Evolutionary conservation across 495 filamentous ascomycete species (phyloP).

Genomic region (Penicillium pancosmium): DNA sequence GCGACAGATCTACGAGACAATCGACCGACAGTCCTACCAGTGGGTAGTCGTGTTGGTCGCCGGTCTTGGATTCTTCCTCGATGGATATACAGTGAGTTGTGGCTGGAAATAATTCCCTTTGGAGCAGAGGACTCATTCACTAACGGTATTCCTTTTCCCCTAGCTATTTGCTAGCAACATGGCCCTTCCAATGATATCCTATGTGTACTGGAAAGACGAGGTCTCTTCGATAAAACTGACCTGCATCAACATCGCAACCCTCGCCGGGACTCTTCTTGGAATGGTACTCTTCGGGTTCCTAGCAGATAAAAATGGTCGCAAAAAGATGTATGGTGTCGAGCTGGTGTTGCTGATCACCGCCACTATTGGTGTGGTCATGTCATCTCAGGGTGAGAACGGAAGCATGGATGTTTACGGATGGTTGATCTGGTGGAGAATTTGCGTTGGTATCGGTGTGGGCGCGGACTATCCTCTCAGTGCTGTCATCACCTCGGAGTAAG

Average conservation of each 20-base stretch:
- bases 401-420: conserved; percentile 60
- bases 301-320: conserved; percentile 63
- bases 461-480: conserved; percentile 60
- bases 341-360: conserved; percentile 58
- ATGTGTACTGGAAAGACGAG: conserved; percentile 61
- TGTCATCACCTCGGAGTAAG: conserved; percentile 63
- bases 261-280: conserved; percentile 60
- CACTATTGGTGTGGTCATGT: conserved; percentile 59
- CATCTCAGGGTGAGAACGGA: conserved; percentile 39
- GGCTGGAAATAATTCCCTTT: not conserved
- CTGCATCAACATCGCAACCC: conserved; percentile 62
- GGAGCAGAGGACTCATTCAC: not conserved
- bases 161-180: conserved; percentile 67
- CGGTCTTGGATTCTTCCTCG: conserved; percentile 68
- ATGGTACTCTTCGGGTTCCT: conserved; percentile 65
- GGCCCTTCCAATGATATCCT: conserved; percentile 61
- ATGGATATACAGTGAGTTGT: conserved; percentile 63
- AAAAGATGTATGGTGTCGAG: conserved; percentile 66
- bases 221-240: conserved; percentile 39
- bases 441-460: conserved; percentile 60
- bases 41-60: conserved; percentile 60
- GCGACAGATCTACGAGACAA: conserved; percentile 53
- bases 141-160: not conserved
- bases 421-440: conserved; percentile 60
- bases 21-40: conserved; percentile 50